Percentiles rank a stretch among this genome's conserved stretches.
phyloP scores from a whole-genome alignment of 805 yeast species.

The Zygosaccharomyces rouxii region DNA sequence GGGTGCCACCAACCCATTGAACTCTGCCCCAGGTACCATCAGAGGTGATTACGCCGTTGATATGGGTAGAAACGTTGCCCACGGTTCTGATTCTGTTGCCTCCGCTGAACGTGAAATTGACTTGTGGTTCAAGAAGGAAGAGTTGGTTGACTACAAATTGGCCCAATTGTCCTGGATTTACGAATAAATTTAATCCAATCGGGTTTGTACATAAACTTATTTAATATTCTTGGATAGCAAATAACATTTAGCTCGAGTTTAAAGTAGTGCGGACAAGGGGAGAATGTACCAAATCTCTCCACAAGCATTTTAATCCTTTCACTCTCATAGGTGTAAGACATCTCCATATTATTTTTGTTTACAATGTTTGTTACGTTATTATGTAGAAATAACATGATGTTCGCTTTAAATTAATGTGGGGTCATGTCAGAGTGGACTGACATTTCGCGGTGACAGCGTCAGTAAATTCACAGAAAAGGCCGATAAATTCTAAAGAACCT shows the following conservation, averaged over 20 bases:
- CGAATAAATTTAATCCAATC: conserved; percentile 51
- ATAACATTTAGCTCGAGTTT: not conserved
- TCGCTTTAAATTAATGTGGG: not conserved
- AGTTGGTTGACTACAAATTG: conserved; percentile 87
- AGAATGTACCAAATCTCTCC: not conserved
- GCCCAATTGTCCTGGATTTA: conserved; percentile 85
- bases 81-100: conserved; percentile 99
- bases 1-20: conserved; percentile 99
- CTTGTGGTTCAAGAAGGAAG: conserved; percentile 98
- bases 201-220: conserved; percentile 5
- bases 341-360: not conserved
- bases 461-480: not conserved
- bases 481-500: not conserved
- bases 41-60: conserved; percentile 99
- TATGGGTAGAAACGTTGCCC: conserved; percentile 98
- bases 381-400: not conserved
- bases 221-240: conserved; percentile 3
- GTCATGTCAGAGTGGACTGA: conserved; percentile 1
- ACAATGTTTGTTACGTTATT: not conserved
- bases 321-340: not conserved
- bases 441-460: not conserved
- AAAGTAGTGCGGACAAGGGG: too few species aligned
- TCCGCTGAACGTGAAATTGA: conserved; percentile 92
- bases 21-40: conserved; percentile 98
- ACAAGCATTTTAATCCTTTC: not conserved